A percentile compares a stretch with the other conserved stretches of the same genome.
phyloP scores from a whole-genome alignment of 257 asterid species.

The Ilex asprella region DNA sequence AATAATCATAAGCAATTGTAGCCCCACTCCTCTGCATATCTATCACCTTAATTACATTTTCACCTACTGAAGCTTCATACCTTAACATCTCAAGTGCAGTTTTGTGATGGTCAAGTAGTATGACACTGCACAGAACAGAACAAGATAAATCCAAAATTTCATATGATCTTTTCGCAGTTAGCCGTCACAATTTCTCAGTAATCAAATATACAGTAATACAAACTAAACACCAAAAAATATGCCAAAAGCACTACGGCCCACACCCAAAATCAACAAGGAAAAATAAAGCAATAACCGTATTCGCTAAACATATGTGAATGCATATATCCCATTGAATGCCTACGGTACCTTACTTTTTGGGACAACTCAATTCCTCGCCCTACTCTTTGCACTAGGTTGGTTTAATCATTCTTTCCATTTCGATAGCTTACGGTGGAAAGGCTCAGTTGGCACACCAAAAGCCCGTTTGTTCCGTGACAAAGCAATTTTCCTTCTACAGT shows the following conservation, averaged over 20 bases:
- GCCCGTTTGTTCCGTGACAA: too few relatives aligned
- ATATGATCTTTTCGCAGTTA: too few relatives aligned
- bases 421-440: too few relatives aligned
- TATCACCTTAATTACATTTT: constrained; percentile 57
- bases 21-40: constrained; percentile 94
- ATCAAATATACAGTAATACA: constrained; percentile 2
- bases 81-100: constrained; percentile 72
- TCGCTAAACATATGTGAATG: too few relatives aligned
- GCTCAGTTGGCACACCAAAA: too few relatives aligned
- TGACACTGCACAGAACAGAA: constrained; percentile 38
- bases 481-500: too few relatives aligned
- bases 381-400: too few relatives aligned
- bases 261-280: not conserved
- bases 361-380: too few relatives aligned
- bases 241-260: constrained; percentile 11
- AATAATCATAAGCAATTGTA: constrained; percentile 86
- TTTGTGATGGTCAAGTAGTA: constrained; percentile 87
- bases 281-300: not conserved
- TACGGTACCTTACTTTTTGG: too few relatives aligned
- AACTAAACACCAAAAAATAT: constrained; percentile 2
- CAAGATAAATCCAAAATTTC: not conserved
- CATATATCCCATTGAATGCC: too few relatives aligned
- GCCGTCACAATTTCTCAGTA: not conserved
- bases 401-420: too few relatives aligned
- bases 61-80: constrained; percentile 35